Evolutionary conservation across 1,284 basidiomycete genomes (phyloP), one percentile per base, ranked within the genome.

Genomic region (Coniophora puteana): DNA sequence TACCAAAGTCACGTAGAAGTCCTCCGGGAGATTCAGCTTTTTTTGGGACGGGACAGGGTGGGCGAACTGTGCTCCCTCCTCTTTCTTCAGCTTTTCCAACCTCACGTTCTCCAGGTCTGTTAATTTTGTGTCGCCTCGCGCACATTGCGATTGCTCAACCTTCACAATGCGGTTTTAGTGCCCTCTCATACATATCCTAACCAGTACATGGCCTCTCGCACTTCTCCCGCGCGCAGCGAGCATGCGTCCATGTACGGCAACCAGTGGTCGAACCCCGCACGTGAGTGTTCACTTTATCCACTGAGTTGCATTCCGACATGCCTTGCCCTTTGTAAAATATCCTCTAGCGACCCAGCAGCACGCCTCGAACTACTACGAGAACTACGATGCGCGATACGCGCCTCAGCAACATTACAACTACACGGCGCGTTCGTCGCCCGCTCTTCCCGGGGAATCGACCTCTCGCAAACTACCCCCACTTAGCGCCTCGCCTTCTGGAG

Each of bases 61-160:
- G 82, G 83, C 81, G 82, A 77, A 79, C 80, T 72, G 76, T 82
- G 71, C 80, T 88, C 64, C 85, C 85, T 79, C 81, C 85, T 77
- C 72, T 88, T 76, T 76, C 79, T 74, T 74, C 80, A 68, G 77
- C 78, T 54, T 83, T 86, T 80, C 83, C 83, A 80, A 80, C 77
- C 75, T 85, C 80, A 83, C 78, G 73, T 78, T 82, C 81, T 81
- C 76, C 84, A 87, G 84, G 84, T 87, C 77, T 75, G 84, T 84
- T 70, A 66, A 67, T 66, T 66, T 73, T n/a, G n/a, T n/a, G n/a
- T n/a, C n/a, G n/a, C n/a, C n/a, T n/a, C n/a, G n/a, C n/a, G n/a
- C n/a, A 62, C 62, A 54, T 71, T 64, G 65, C 70, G 63, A 71
- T 64, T 63, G 62, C 61, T 55, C 70, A 67, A 68, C 62, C 53